These are phyloP conservation scores for Starmerella tilneyi DNA, from an alignment of 805 yeast species.

Conservation along the genomic window DNA sequence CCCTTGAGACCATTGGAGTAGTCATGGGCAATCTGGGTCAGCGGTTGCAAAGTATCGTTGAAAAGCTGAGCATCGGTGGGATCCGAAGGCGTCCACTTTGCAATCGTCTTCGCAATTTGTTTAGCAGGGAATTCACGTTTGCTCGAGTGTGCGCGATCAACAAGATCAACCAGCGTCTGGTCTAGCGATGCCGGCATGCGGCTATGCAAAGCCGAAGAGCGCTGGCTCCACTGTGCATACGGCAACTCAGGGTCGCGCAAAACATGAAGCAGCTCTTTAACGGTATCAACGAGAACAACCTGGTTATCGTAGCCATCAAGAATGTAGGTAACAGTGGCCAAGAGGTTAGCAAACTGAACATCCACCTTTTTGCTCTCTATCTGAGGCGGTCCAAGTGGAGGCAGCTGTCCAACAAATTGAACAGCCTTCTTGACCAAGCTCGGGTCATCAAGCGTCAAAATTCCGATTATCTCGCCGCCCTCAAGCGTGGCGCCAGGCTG, in stretches of 20 bases:
- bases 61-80: constrained; percentile 40
- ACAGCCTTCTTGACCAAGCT: constrained; percentile 93
- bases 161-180: constrained; percentile 48
- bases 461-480: constrained; percentile 96
- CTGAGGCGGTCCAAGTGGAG: constrained; percentile 74
- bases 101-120: constrained; percentile 62
- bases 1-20: constrained; percentile 67
- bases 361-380: constrained; percentile 76
- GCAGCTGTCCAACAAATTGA: constrained; percentile 89
- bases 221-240: constrained; percentile 80
- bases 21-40: constrained; percentile 56
- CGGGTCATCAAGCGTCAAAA: constrained; percentile 89
- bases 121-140: constrained; percentile 88
- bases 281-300: constrained; percentile 78
- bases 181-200: constrained; percentile 76
- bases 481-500: constrained; percentile 97
- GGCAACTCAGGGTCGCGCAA: constrained; percentile 77
- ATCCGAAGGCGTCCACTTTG: constrained; percentile 48
- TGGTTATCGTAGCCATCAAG: constrained; percentile 91
- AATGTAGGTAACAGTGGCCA: constrained; percentile 61
- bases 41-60: constrained; percentile 56
- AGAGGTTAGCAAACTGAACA: constrained; percentile 53
- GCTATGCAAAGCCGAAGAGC: constrained; percentile 82
- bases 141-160: constrained; percentile 56
- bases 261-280: constrained; percentile 59